Base-by-base conservation (phyloP, 208 protist species). In the Porcisia hertigi region DNA sequence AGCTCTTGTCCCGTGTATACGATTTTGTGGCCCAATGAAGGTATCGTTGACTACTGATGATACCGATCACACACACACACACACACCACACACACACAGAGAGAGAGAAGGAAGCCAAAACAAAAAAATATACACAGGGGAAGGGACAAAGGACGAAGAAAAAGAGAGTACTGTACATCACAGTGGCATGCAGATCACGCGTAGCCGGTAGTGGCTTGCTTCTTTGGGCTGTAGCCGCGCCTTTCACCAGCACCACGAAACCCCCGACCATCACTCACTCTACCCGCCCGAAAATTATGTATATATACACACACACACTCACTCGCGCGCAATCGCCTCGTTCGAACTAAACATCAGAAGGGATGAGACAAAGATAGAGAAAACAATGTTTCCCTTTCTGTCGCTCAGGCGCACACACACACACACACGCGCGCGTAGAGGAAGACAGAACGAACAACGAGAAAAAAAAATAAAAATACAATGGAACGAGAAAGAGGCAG, bases 351-450 rank as follows among this genome's bases (percentile, higher is more conserved):
- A 60, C 57, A 60, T 60, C 57, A 12, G 25, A 60, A 30, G 25
- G 20, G 30, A 30, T 30, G 30, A 30, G 30, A 60, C 16, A 60
- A 23, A 23, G 7, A 23, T 25, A 30, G 16, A 11, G 7, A 60
- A 36, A 30, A 60, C 25, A 25, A 43, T n/a, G 30, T 0, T 30
- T 30, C 30, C 30, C 30, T 30, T 30, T 30, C 30, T 30, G 30
- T 30, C 30, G 30, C 60, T 36, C 73, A 70, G 43, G 55, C 39
- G 53, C 34, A 65, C 25, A 62, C 57, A 62, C 57, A 62, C 57
- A 62, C 57, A 62, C 57, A 20, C 57, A 62, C 57, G 12, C 57
- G 25, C 57, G 25, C 18, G 25, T 34, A 36, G 57, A 62, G 7
- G 25, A 8, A 62, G n/a, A 57, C 53, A 57, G 53, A 57, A 11